Percentiles rank a stretch among this genome's conserved stretches.
Conservation (phyloP, 2,329 filamentous ascomycete species). For the Akanthomyces uredinophilus region DNA sequence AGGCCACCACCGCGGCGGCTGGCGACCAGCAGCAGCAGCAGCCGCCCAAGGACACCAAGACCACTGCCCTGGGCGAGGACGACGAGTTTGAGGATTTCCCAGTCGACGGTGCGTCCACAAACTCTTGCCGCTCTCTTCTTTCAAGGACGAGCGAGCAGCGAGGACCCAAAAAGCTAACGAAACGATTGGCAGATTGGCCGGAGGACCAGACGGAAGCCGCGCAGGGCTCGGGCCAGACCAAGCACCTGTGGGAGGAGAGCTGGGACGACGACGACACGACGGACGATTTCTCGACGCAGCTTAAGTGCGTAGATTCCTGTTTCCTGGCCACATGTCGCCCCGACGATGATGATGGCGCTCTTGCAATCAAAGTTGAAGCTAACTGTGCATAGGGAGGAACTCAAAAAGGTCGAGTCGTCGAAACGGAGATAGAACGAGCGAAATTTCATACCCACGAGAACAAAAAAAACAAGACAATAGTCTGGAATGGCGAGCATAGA, state of each 20-base stretch:
- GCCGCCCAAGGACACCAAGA: slow-evolving; percentile 43
- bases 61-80: slow-evolving; percentile 80
- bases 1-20: slow-evolving; percentile 20
- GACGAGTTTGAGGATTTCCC: slow-evolving; percentile 99
- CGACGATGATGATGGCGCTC: background rate
- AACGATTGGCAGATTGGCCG: slow-evolving; percentile 68
- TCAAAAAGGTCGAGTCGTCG: slow-evolving; percentile 84
- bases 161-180: background rate
- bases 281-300: slow-evolving; percentile 91
- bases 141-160: background rate
- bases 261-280: slow-evolving; percentile 98
- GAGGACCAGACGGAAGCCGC: slow-evolving; percentile 85
- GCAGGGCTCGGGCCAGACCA: slow-evolving; percentile 58
- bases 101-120: slow-evolving; percentile 66
- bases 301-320: slow-evolving; percentile 63
- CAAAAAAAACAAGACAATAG: background rate
- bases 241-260: slow-evolving; percentile 97
- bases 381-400: slow-evolving; percentile 62
- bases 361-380: slow-evolving; percentile 14
- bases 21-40: slow-evolving; percentile 35
- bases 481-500: background rate
- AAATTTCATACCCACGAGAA: background rate
- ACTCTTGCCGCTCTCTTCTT: background rate
- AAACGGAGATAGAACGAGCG: slow-evolving; percentile 49
- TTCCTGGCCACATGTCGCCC: too few species aligned